These are phyloP conservation scores for Biancaea sappan DNA, from an alignment of 306 rosid genomes.

Conservation along the genomic window DNA sequence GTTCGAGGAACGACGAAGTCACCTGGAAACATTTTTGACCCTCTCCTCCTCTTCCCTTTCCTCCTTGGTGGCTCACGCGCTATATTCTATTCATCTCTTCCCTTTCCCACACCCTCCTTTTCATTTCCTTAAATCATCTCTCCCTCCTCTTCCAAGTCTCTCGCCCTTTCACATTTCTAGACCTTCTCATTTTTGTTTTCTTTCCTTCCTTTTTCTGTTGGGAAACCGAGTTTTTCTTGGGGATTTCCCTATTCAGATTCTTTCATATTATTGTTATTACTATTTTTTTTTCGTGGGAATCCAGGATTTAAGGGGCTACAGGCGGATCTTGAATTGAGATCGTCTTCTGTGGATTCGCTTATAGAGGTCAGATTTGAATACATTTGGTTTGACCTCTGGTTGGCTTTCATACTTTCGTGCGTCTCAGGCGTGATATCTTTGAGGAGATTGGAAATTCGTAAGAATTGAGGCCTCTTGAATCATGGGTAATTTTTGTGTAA, in stretches of 20 bases:
- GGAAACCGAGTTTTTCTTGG: constrained; percentile 5
- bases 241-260: background rate
- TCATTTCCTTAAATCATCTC: constrained; percentile 1
- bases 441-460: background rate
- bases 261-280: background rate
- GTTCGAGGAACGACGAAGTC: constrained; percentile 5
- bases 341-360: background rate
- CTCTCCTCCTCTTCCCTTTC: constrained; percentile 36
- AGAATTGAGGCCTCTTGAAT: background rate
- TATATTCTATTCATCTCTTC: constrained; percentile 8
- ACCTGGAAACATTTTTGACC: constrained; percentile 33
- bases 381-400: constrained; percentile 17
- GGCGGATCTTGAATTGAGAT: constrained; percentile 20
- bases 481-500: constrained; percentile 89
- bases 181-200: background rate
- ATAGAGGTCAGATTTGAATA: constrained; percentile 20
- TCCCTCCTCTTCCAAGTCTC: constrained; percentile 1
- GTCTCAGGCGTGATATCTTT: background rate
- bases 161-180: background rate
- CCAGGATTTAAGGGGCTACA: background rate
- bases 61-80: constrained; percentile 37
- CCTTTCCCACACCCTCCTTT: background rate
- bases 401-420: background rate
- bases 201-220: background rate
- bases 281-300: background rate